Base-by-base conservation (phyloP, 148 eudicot species). In the Rhododendron ovatum region DNA sequence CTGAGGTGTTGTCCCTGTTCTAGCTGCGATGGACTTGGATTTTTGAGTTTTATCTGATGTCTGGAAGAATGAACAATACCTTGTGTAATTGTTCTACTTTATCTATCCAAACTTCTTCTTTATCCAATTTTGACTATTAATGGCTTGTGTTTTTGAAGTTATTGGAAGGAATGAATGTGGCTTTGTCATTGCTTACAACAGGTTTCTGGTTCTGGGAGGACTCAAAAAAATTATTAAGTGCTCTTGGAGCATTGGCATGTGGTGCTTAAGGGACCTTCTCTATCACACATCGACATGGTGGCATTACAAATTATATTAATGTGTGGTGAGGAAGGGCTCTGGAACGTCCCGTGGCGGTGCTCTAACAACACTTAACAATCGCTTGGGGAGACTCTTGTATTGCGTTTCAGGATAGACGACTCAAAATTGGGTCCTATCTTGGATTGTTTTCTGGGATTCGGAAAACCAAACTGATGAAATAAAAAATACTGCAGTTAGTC, bases 1-100 rank as follows among this genome's bases (percentile, higher is more conserved):
- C 78, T 94, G 87, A 92, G 59, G 20, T 13, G 39, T 3, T 10
- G 10, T 48, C 48, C 12, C 61, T 50, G 33, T 57, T 50, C 59
- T 78, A 78, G 26, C 26, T 10, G 26, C 9, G 78, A 45, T 51
- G 41, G 47, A 26, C 59, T 50, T 33, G 79, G 63, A 43, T 73
- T 7, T 11, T 84, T 17, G 35, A 74, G 73, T 83, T 67, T 43
- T 53, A 43, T 80, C 39, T 53, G 45, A 24, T 35, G 18, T 41
- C 43, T 82, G 35, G 26, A 4, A 10, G 24, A 24, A 59, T 30
- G 53, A 43, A 83, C 39, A 37, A 4, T 33, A 50, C 18, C 5
- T 4, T 35, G 33, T 33, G n/a, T 10, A 71, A 30, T 71, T 45
- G n/a, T 84, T 41, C 80, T 73, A 2, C 76, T 73, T 13, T 51